Evolutionary conservation across 2,329 filamentous ascomycete genomes (phyloP), one percentile per base, ranked within the genome.

Genomic region (Chrysosporium keratinophilum): DNA sequence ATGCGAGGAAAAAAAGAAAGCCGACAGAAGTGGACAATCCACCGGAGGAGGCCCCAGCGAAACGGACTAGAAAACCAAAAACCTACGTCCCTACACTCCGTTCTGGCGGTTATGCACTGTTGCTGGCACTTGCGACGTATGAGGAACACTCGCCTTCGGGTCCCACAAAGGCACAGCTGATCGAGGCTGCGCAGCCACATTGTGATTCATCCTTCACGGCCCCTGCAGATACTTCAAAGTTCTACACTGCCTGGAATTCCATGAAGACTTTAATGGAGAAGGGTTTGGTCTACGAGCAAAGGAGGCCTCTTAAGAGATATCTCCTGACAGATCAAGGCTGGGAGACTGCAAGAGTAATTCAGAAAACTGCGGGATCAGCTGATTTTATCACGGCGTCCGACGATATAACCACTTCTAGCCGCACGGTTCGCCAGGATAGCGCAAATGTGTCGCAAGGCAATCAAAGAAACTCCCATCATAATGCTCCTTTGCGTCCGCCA

Each of bases 171-270:
- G 64, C 75, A 5, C 78, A 86, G 54, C 69, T 89, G 2, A 83
- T 89, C 44, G 80, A 83, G 56, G 71, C 77, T 11, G 85, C 86
- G 0, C 84, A 91, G 62, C 79, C 79, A 5, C 75, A 86, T 65
- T 88, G 83, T 61, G 85, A 90, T 63, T 71, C 83, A 1, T 89
- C 85, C 0, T 89, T 88, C 61, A 84, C 78, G 0, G 80, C 78
- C 0, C 83, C 85, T 0, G 75, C 72, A 40, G 83, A 87, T 52
- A 74, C 84, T 0, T 82, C 76, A 10, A 85, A 82, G 54, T 86
- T 80, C 61, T 87, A 87, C 61, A 91, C 87, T 0, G 87, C 87
- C 0, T 93, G 87, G 87, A 85, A 80, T 62, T 88, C 86, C 1
- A 89, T 91, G 78, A 87, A 87, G 64, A 88, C 84, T 0, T 70